Conservation (phyloP, 208 protist genomes). For the Crithidia fasciculata region DNA sequence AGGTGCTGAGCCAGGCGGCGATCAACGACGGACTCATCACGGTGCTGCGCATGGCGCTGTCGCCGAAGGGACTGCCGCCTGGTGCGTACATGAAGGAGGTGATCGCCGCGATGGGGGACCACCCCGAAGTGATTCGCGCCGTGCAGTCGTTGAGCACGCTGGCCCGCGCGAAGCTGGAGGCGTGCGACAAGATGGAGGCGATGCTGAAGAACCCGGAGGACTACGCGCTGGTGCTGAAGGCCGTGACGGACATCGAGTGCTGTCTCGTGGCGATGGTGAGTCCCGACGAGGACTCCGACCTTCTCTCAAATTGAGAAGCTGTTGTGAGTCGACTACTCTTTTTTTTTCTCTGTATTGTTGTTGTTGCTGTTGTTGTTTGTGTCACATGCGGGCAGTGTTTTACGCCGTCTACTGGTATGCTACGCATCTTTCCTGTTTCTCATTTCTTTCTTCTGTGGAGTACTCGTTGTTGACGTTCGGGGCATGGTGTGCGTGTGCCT, state of each 20-base stretch:
- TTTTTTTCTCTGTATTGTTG: neutral
- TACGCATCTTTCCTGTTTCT: no score
- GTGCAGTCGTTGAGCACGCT: slow-evolving; percentile 51
- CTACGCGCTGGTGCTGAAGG: slow-evolving; percentile 90
- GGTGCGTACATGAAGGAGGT: slow-evolving; percentile 88
- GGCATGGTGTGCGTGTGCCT: no score
- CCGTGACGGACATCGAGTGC: slow-evolving; percentile 88
- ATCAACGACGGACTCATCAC: slow-evolving; percentile 66
- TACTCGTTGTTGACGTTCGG: no score
- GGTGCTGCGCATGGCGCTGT: slow-evolving; percentile 63
- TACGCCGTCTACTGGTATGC: no score
- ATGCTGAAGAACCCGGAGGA: slow-evolving; percentile 67
- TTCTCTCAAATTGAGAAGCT: neutral
- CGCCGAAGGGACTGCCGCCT: slow-evolving; percentile 65
- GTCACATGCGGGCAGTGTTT: no score
- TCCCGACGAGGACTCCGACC: slow-evolving; percentile 30
- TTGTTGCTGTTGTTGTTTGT: no score
- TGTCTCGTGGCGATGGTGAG: slow-evolving; percentile 69
- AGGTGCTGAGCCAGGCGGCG: slow-evolving; percentile 48
- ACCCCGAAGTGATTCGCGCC: slow-evolving; percentile 58
- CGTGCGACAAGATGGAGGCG: slow-evolving; percentile 62
- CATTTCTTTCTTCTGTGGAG: no score
- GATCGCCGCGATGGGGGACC: slow-evolving; percentile 63
- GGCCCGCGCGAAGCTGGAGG: slow-evolving; percentile 52
- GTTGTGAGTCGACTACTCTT: neutral